Conservation (phyloP, 2,329 filamentous ascomycete genomes). For the Fusarium nelsonii region DNA sequence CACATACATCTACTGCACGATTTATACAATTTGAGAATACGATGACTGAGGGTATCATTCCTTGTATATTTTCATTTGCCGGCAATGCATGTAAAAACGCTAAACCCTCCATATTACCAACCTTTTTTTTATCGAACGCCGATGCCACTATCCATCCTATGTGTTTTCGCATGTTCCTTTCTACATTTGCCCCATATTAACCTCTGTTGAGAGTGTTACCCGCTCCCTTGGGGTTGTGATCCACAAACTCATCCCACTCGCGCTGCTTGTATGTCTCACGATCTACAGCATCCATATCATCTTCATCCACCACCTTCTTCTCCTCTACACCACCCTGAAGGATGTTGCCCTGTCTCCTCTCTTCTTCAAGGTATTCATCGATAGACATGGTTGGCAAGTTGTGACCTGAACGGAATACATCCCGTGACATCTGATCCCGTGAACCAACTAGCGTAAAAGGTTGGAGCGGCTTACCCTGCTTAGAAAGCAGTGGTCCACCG, state of each 20-base stretch:
- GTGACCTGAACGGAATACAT: conserved; percentile 91
- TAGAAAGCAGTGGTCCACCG: conserved; percentile 80
- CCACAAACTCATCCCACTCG: conserved; percentile 94
- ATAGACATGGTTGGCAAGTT: conserved; percentile 98
- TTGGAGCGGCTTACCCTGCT: conserved; percentile 84
- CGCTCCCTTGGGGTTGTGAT: conserved; percentile 86
- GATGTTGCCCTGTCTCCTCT: conserved; percentile 84
- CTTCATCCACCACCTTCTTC: conserved; percentile 83
- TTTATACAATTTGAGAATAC: neutral
- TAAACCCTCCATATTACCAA: conserved; percentile 14
- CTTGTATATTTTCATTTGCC: conserved; percentile 22
- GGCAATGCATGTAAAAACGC: conserved; percentile 26
- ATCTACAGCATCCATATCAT: conserved; percentile 88
- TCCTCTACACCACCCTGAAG: conserved; percentile 90
- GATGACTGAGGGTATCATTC: conserved; percentile 27
- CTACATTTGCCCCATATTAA: conserved; percentile 39
- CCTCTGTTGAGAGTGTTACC: conserved; percentile 89
- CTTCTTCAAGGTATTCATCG: conserved; percentile 96
- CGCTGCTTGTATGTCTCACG: conserved; percentile 92
- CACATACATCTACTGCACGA: conserved; percentile 3
- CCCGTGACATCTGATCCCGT: conserved; percentile 79
- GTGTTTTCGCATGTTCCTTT: neutral
- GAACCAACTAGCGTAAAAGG: conserved; percentile 89
- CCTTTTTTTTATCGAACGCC: conserved; percentile 25
- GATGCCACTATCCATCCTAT: conserved; percentile 22